Base-by-base conservation (phyloP, 1,284 basidiomycete genomes). In the Wolfiporia cocos region DNA sequence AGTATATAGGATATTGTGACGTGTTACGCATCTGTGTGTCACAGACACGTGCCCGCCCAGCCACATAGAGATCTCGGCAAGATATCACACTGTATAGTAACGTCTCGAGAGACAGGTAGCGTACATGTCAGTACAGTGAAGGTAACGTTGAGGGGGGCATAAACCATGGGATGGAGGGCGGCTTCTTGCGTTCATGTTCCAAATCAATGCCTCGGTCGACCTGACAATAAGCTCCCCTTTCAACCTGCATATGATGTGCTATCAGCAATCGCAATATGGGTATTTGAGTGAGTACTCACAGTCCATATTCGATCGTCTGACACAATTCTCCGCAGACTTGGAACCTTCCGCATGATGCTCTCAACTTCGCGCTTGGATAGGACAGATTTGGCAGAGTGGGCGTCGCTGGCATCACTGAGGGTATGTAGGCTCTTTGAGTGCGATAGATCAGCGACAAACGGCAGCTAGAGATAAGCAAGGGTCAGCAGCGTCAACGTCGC, bases 291-390 rank as follows among this genome's bases (percentile, higher is more conserved):
- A 28, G 28, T 14, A 55, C 63, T 39, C 50, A 82, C 83, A 51
- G 65, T 75, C 81, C 81, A 86, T 7, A 74, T 55, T 29, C 78
- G 66, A 32, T 67, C 69, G 45, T 72, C 73, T 21, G 71, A 74
- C 23, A 81, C 58, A 30, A 86, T 64, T 43, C 63, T 73, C 37
- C 58, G 57, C 42, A 81, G 56, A 23, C 49, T 65, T 10, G 59
- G 64, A 12, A 70, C 67, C 3, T 46, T 45, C 18, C 52, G 50
- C 66, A 80, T 73, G 44, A 82, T 53, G 22, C 55, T 44, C 12
- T 57, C 58, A 5, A 73, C 70, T 36, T 68, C 66, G 12, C 69
- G 65, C 23, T 61, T 64, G 30, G 56, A 66, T 22, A 81, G 60
- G 7, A 61, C 59, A 4, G 22, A 14, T 11, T 30, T 21, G 34